Percentiles rank a stretch among this genome's conserved stretches.
phyloP scores from a whole-genome alignment of 2,329 filamentous ascomycete genomes.

The Elsinoe perseae region DNA sequence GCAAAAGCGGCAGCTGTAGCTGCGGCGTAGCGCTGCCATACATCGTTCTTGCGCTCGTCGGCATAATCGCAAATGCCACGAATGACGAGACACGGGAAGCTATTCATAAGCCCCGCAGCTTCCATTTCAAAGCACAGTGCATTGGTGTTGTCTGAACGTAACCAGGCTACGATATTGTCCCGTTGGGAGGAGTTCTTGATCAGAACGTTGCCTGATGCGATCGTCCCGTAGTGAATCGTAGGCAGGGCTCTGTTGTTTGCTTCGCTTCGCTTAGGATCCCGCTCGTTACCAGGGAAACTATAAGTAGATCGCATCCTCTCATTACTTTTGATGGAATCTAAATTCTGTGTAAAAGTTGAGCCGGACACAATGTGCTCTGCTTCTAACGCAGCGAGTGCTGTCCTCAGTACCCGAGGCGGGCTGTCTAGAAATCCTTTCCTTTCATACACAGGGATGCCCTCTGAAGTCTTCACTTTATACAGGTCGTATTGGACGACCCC shows the following conservation, averaged over 20 bases:
- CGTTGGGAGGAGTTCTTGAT: constrained; percentile 15
- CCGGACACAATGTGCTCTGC: background rate
- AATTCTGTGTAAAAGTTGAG: background rate
- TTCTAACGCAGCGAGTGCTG: background rate
- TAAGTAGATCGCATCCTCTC: background rate
- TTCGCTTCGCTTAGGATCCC: background rate
- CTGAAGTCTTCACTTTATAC: constrained; percentile 17
- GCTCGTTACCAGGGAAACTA: background rate
- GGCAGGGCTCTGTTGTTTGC: background rate
- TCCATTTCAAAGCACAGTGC: too few species aligned
- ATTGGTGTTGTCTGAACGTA: background rate
- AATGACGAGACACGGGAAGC: constrained; percentile 22
- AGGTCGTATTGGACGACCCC: constrained; percentile 26
- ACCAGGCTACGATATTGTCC: background rate
- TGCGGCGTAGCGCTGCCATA: constrained; percentile 27
- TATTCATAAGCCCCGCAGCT: constrained; percentile 18
- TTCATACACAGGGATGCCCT: constrained; percentile 6
- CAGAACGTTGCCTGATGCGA: constrained; percentile 18
- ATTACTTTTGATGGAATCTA: background rate
- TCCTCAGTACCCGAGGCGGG: constrained; percentile 17
- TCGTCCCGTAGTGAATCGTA: constrained; percentile 18
- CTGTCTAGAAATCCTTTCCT: constrained; percentile 19
- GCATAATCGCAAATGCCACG: constrained; percentile 21
- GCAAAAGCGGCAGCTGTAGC: constrained; percentile 24
- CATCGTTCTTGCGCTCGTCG: constrained; percentile 27